Base-by-base conservation (phyloP, 345 rosid species). In the Populus deltoides region DNA sequence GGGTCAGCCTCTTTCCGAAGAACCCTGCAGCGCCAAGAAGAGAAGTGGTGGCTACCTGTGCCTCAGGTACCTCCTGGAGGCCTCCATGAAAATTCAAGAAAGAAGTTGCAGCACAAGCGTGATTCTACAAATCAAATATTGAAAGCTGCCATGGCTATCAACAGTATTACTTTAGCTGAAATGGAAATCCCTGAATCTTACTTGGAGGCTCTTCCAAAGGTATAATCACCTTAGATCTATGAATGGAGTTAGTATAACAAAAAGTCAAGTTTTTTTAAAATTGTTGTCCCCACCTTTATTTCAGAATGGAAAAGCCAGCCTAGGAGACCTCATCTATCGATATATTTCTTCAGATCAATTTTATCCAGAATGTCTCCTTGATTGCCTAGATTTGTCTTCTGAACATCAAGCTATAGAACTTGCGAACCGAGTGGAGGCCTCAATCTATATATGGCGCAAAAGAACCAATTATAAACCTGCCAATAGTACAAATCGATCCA, bases 11-110 rank as follows among this genome's bases (percentile, higher is more conserved):
- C 99, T 67, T 94, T 90, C 66, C 87, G 88, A 7, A 88, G 85
- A 79, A 82, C 88, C 70, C 86, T 96, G 80, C 97, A 89, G 81
- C 97, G 99, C 55, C 99, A 92, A 78, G 99, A 94, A 82, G 98
- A 94, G 73, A 97, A 97, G 83, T 97, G 99, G 99, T 97, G 99
- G 99, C 90, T 97, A 22, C 98, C 99, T 0, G 93, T 94, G 78
- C 99, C 99, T 76, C 89, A 92, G 20, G 92, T 97, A 63, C 93
- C 94, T 73, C 85, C 89, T 5, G 88, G 88, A 76, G 99, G 99
- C 73, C 97, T 97, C 55, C 79, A 75, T 61, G 98, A 97, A 63
- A 68, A 83, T 76, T 87, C 92, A 39, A 88, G 97, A 82, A 97
- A 92, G 86, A 87, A 91, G 76, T 78, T 97, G 85, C 97, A 91